Conservation (phyloP, 2,329 filamentous ascomycete genomes). For the Penicillium concentricum region DNA sequence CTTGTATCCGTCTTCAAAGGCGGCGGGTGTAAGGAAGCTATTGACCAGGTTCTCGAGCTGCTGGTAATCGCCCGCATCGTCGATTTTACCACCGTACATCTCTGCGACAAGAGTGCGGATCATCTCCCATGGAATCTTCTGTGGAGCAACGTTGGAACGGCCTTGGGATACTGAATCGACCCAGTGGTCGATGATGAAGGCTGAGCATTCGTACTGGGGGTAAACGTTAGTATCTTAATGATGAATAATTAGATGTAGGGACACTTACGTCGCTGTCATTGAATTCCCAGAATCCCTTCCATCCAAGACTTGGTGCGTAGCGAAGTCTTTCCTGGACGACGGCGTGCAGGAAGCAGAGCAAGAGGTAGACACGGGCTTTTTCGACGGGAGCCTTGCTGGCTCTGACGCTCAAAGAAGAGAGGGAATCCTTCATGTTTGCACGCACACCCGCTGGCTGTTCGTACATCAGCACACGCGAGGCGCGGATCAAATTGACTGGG, state of each 20-base stretch:
- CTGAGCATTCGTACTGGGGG: conserved; percentile 86
- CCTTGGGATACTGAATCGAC: conserved; percentile 77
- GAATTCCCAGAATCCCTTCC: conserved; percentile 99
- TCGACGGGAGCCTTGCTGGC: conserved; percentile 83
- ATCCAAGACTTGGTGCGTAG: conserved; percentile 89
- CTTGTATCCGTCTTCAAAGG: conserved; percentile 90
- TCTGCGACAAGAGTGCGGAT: conserved; percentile 85
- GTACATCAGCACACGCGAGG: conserved; percentile 93
- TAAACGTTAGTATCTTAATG: conserved; percentile 18
- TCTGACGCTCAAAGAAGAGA: conserved; percentile 75
- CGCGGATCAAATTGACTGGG: conserved; percentile 89
- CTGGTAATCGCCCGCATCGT: conserved; percentile 80
- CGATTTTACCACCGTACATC: conserved; percentile 97
- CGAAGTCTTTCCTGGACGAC: conserved; percentile 92
- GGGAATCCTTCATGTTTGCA: conserved; percentile 98
- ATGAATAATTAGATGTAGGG: background rate
- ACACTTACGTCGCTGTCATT: conserved; percentile 94
- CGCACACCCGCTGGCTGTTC: conserved; percentile 95
- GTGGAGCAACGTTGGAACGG: conserved; percentile 87
- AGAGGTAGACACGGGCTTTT: conserved; percentile 81
- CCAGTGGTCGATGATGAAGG: conserved; percentile 95
- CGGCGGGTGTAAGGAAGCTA: conserved; percentile 76
- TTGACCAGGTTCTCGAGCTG: conserved; percentile 72
- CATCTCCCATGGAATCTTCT: conserved; percentile 96
- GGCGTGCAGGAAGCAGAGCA: conserved; percentile 92